phyloP scores from a whole-genome alignment of 345 rosid genomes.

The Gynandropsis gynandra region DNA sequence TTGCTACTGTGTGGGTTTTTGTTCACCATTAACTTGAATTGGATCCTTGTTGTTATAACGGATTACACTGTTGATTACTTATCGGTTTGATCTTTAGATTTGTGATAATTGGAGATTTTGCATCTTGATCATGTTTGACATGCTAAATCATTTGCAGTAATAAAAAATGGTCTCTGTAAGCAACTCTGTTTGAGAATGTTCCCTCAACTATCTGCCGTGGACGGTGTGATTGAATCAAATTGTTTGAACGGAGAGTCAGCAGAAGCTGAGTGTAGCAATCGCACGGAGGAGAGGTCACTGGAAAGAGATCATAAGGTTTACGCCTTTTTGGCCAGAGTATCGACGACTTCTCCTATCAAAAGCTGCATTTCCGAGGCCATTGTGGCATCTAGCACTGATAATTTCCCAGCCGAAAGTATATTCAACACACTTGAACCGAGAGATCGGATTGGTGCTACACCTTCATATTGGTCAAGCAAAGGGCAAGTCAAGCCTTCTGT shows the following conservation, averaged over 20 bases:
- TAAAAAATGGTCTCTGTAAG: constrained; percentile 41
- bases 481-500: constrained; percentile 59
- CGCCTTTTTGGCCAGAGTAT: constrained; percentile 51
- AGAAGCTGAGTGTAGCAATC: constrained; percentile 49
- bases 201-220: constrained; percentile 45
- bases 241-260: constrained; percentile 14
- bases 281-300: constrained; percentile 36
- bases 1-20: no score
- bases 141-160: constrained; percentile 20
- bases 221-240: constrained; percentile 36
- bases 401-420: constrained; percentile 72
- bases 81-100: no score
- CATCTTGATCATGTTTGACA: neutral
- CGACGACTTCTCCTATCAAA: constrained; percentile 27
- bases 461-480: constrained; percentile 94
- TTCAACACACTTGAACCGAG: constrained; percentile 54
- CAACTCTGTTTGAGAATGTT: constrained; percentile 61
- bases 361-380: constrained; percentile 56
- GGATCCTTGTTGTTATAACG: no score
- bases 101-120: neutral
- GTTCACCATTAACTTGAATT: no score
- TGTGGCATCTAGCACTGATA: constrained; percentile 88
- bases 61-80: no score
- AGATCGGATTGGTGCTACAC: constrained; percentile 35
- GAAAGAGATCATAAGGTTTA: constrained; percentile 64